Evolutionary conservation across 2,329 filamentous ascomycete genomes (phyloP).

Genomic region (Phaeosphaeriaceae sp.): DNA sequence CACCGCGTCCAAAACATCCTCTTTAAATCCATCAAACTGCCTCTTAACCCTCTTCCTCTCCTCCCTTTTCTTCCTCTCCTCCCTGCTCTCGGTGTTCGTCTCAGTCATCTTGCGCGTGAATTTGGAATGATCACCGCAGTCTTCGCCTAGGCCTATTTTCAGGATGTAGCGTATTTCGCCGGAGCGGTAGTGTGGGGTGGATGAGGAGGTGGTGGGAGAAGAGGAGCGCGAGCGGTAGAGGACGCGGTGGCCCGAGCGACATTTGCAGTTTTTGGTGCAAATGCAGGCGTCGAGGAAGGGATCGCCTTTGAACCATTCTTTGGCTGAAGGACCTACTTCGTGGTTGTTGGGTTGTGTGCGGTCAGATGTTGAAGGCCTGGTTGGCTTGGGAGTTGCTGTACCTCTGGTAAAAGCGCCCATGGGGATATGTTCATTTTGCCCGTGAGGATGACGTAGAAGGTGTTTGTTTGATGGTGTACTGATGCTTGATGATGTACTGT

Average conservation of each 20-base stretch:
- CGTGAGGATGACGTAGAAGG: neutral
- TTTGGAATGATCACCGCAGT: constrained; percentile 33
- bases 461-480: neutral
- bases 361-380: constrained; percentile 7
- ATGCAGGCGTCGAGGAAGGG: constrained; percentile 38
- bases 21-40: constrained; percentile 16
- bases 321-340: constrained; percentile 12
- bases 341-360: neutral
- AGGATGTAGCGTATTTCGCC: constrained; percentile 38
- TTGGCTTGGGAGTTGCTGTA: neutral
- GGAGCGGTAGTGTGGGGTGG: constrained; percentile 1
- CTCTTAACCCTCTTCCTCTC: constrained; percentile 11
- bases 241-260: constrained; percentile 36
- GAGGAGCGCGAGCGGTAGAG: constrained; percentile 24
- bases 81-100: neutral
- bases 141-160: constrained; percentile 30
- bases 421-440: constrained; percentile 17
- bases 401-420: constrained; percentile 9
- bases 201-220: neutral
- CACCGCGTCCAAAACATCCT: constrained; percentile 19
- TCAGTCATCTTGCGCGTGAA: constrained; percentile 11
- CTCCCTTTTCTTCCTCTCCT: constrained; percentile 10
- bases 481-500: too few species aligned
- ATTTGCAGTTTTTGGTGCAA: constrained; percentile 37
- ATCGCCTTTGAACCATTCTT: constrained; percentile 31